phyloP scores from a whole-genome alignment of 2,329 filamentous ascomycete species.

The Cercospora citrullina region DNA sequence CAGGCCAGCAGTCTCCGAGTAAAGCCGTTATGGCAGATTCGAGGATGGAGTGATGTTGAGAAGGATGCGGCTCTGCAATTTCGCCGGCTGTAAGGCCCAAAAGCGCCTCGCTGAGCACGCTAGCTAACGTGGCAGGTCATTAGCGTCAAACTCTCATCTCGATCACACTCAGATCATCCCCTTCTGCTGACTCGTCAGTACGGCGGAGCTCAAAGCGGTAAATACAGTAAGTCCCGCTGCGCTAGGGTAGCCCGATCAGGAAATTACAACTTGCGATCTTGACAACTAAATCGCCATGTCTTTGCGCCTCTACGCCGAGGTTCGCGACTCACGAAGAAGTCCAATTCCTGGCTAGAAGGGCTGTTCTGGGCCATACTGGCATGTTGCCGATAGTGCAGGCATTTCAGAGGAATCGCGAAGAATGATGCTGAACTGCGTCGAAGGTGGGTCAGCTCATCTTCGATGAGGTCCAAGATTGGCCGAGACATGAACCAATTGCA shows the following conservation, averaged over 20 bases:
- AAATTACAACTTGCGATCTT: background rate
- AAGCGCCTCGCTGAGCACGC: background rate
- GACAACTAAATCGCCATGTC: background rate
- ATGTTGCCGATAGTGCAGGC: background rate
- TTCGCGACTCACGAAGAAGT: background rate
- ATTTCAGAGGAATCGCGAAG: background rate
- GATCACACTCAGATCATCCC: background rate
- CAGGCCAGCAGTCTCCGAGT: background rate
- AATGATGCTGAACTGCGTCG: background rate
- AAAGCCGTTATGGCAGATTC: background rate
- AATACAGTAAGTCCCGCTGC: background rate
- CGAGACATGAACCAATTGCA: background rate
- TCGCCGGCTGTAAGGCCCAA: background rate
- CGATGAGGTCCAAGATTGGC: background rate
- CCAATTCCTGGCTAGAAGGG: background rate
- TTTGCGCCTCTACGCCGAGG: background rate
- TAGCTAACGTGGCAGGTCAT: background rate
- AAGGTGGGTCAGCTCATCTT: background rate
- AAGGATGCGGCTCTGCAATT: background rate
- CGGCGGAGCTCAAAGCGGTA: background rate
- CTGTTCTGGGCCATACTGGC: background rate
- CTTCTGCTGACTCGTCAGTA: background rate
- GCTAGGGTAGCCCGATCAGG: background rate
- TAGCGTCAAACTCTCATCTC: background rate
- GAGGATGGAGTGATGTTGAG: slow-evolving; percentile 2